phyloP scores from a whole-genome alignment of 2,329 filamentous ascomycete genomes.

The Epichloe elymi region DNA sequence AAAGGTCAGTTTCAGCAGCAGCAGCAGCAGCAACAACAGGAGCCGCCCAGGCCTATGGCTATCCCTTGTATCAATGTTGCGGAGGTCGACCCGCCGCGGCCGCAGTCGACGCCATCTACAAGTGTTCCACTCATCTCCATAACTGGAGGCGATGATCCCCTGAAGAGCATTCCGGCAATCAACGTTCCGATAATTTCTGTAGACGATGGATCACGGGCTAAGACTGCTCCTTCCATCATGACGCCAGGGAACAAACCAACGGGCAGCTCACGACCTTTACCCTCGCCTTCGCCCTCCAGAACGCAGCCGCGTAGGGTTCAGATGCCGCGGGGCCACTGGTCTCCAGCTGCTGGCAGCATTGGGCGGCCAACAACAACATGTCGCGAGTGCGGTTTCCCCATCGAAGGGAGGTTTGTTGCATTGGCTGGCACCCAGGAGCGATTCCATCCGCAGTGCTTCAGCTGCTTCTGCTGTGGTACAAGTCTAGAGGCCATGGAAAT shows the following conservation, averaged over 20 bases:
- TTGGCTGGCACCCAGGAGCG: conserved; percentile 59
- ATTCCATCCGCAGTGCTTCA: conserved; percentile 90
- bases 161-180: conserved; percentile 21
- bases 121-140: conserved; percentile 24
- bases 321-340: conserved; percentile 43
- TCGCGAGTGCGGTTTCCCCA: conserved; percentile 70
- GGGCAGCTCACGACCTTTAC: conserved; percentile 23
- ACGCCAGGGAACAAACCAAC: conserved; percentile 27
- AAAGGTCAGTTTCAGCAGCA: conserved; percentile 10
- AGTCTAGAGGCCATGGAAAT: conserved; percentile 91
- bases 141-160: conserved; percentile 14
- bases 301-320: conserved; percentile 23
- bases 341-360: conserved; percentile 33
- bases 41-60: conserved; percentile 23
- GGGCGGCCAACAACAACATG: conserved; percentile 57
- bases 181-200: conserved; percentile 39
- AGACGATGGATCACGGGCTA: conserved; percentile 19
- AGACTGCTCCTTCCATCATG: conserved; percentile 31
- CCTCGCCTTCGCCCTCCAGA: conserved; percentile 28
- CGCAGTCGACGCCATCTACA: conserved; percentile 15
- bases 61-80: conserved; percentile 43
- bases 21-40: background rate
- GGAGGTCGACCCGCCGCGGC: conserved; percentile 27
- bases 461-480: conserved; percentile 76
- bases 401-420: conserved; percentile 81